These are phyloP conservation scores for Diutina neorugosa DNA, from an alignment of 1,139 yeast genomes.

Conservation along the genomic window DNA sequence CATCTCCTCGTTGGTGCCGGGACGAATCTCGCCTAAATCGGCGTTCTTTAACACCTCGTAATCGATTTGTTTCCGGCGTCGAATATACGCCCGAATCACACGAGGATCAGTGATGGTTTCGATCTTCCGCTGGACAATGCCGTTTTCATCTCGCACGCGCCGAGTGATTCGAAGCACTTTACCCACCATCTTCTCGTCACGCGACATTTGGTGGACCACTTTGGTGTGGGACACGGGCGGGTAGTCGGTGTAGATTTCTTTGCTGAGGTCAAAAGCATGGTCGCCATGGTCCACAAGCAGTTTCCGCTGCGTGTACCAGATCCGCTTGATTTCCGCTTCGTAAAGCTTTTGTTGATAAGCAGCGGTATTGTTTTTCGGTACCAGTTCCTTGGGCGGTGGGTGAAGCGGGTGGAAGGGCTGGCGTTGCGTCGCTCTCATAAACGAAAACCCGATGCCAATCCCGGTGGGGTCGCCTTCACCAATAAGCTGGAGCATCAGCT, in stretches of 20 bases:
- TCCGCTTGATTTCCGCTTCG: slow-evolving; percentile 79
- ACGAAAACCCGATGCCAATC: slow-evolving; percentile 82
- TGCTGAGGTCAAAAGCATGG: slow-evolving; percentile 12
- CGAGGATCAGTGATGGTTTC: slow-evolving; percentile 77
- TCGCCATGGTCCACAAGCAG: slow-evolving; percentile 37
- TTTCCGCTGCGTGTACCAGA: slow-evolving; percentile 81
- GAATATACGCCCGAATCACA: slow-evolving; percentile 76
- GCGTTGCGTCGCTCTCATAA: slow-evolving; percentile 85
- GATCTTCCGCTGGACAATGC: slow-evolving; percentile 71
- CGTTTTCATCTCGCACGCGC: slow-evolving; percentile 73
- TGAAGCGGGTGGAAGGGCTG: slow-evolving; percentile 74
- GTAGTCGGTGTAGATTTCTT: slow-evolving; percentile 25
- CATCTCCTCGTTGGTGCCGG: slow-evolving; percentile 78
- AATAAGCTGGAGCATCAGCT: slow-evolving; percentile 89
- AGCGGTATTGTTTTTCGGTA: slow-evolving; percentile 36
- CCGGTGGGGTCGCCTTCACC: slow-evolving; percentile 98
- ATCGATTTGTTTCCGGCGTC: slow-evolving; percentile 65
- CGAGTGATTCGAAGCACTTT: slow-evolving; percentile 66
- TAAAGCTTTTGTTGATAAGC: slow-evolving; percentile 88
- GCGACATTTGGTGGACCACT: slow-evolving; percentile 18
- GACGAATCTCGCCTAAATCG: slow-evolving; percentile 58
- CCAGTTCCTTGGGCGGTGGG: slow-evolving; percentile 30
- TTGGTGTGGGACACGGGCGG: slow-evolving; percentile 26
- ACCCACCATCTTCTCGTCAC: slow-evolving; percentile 9
- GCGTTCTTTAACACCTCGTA: slow-evolving; percentile 43